A percentile compares a stretch with the other conserved stretches of the same genome.
Evolutionary conservation across 495 filamentous ascomycete genomes (phyloP).

Genomic region (Neurospora pannonica): DNA sequence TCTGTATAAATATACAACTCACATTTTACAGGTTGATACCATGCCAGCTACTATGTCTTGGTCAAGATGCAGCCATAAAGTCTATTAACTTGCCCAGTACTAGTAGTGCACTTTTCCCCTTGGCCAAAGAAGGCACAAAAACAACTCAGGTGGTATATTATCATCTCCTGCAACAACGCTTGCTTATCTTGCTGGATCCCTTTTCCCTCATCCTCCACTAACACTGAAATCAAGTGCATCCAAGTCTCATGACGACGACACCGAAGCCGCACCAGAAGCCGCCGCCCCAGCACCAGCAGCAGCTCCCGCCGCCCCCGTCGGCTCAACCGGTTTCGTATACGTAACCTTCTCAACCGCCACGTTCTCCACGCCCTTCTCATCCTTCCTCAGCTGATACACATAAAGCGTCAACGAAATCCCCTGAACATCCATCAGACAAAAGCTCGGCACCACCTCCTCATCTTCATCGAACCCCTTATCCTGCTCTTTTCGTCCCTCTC

Average conservation of each 20-base stretch:
- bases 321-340: constrained; percentile 74
- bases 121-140: neutral
- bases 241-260: neutral
- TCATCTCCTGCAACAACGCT: neutral
- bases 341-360: constrained; percentile 97
- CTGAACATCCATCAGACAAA: constrained; percentile 99
- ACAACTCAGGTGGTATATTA: neutral
- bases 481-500: neutral
- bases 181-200: neutral
- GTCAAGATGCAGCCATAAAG: neutral
- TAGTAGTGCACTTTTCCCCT: neutral
- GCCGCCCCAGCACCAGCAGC: neutral
- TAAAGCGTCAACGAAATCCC: constrained; percentile 94
- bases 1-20: neutral
- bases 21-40: neutral
- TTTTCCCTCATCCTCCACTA: neutral
- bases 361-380: constrained; percentile 78
- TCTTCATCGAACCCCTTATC: constrained; percentile 48
- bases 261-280: neutral
- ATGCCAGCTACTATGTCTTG: neutral
- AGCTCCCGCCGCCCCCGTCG: constrained; percentile 21
- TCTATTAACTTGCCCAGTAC: neutral
- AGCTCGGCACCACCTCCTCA: constrained; percentile 86
- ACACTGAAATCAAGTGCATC: neutral
- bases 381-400: constrained; percentile 91